phyloP scores from a whole-genome alignment of 768 basidiomycete genomes.

The Royoungia palumana region DNA sequence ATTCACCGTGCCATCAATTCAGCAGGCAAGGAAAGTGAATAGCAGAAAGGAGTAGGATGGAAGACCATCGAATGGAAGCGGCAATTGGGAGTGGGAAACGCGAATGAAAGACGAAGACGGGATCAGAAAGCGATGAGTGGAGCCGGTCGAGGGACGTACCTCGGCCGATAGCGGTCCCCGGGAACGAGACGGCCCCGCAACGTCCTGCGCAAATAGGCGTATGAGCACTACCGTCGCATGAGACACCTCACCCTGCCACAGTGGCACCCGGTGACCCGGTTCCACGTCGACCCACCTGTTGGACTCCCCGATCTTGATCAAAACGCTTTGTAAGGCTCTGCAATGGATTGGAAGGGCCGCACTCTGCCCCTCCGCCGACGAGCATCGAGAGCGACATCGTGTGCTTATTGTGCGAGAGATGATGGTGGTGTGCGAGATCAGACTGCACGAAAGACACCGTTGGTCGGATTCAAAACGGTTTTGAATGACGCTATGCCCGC shows the following conservation, averaged over 20 bases:
- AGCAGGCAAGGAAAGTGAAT: not conserved
- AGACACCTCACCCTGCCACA: not conserved
- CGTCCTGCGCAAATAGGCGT: constrained; percentile 47
- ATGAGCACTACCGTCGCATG: constrained; percentile 3
- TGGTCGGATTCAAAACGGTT: not conserved
- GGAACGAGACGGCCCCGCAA: constrained; percentile 53
- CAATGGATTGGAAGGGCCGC: constrained; percentile 82
- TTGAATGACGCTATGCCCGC: not conserved
- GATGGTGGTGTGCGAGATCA: not conserved
- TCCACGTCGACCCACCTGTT: constrained; percentile 52
- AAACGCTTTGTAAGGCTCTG: constrained; percentile 77
- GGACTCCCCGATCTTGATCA: constrained; percentile 72
- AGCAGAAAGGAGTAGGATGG: not conserved
- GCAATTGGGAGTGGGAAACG: not conserved
- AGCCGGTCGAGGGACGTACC: constrained; percentile 37
- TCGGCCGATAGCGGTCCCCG: constrained; percentile 48
- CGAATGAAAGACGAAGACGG: not conserved
- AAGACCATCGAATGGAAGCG: constrained; percentile 7
- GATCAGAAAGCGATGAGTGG: constrained; percentile 1
- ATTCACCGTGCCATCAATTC: not conserved
- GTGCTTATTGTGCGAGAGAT: not conserved
- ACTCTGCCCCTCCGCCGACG: constrained; percentile 61
- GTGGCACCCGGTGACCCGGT: constrained; percentile 10
- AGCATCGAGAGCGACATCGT: constrained; percentile 80
- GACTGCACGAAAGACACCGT: not conserved